phyloP scores from a whole-genome alignment of 2,329 filamentous ascomycete species.

The Aspergillus fischeri region DNA sequence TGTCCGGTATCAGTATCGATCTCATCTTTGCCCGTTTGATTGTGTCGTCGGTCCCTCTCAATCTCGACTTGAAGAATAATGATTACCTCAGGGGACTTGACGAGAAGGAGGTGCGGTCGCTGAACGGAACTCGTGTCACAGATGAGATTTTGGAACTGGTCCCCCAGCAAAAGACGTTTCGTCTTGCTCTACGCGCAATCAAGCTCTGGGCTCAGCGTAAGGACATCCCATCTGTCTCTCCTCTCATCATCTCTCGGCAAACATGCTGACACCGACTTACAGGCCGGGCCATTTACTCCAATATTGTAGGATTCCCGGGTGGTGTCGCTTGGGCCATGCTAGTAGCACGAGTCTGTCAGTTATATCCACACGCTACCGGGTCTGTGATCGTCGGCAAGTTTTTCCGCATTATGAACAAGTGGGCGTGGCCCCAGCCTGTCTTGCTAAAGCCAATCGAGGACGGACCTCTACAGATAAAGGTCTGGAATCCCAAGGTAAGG shows the following conservation, averaged over 20 bases:
- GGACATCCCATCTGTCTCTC: slow-evolving; percentile 9
- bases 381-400: slow-evolving; percentile 90
- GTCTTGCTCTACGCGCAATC: slow-evolving; percentile 81
- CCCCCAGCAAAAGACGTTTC: slow-evolving; percentile 84
- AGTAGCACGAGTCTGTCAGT: slow-evolving; percentile 89
- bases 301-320: slow-evolving; percentile 93
- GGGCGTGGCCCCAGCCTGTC: slow-evolving; percentile 94
- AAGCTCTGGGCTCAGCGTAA: slow-evolving; percentile 88
- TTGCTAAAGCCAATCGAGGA: slow-evolving; percentile 83
- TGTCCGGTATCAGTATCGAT: slow-evolving; percentile 88
- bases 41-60: slow-evolving; percentile 65
- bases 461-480: slow-evolving; percentile 72
- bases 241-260: neutral
- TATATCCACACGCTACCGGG: slow-evolving; percentile 88
- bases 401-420: slow-evolving; percentile 84
- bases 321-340: slow-evolving; percentile 98
- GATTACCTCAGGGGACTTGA: slow-evolving; percentile 79
- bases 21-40: slow-evolving; percentile 79
- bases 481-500: slow-evolving; percentile 87
- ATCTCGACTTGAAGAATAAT: slow-evolving; percentile 76
- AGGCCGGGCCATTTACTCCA: slow-evolving; percentile 85
- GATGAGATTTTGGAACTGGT: slow-evolving; percentile 87
- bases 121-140: slow-evolving; percentile 92
- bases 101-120: slow-evolving; percentile 77
- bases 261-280: slow-evolving; percentile 1